Evolutionary conservation across 345 rosid species (phyloP).

Genomic region (Brassica carinata): DNA sequence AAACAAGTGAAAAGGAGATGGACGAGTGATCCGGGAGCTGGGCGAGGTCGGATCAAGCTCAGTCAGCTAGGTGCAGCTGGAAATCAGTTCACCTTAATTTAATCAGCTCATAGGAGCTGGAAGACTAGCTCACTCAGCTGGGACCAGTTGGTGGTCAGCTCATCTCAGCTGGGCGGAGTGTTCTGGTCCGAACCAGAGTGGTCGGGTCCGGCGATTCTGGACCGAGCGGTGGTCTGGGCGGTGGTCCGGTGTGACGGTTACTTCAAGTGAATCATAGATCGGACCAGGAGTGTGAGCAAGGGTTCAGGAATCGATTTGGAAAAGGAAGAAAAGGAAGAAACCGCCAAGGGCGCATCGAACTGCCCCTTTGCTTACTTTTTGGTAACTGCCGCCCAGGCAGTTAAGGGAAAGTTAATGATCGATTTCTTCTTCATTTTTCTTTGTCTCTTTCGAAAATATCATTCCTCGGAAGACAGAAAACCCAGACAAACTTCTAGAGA

Average conservation of each 20-base stretch:
- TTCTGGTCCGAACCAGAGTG: background rate
- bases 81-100: background rate
- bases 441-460: background rate
- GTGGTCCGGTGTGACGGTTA: no score
- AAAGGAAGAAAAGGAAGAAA: no score
- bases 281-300: background rate
- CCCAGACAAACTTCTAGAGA: background rate
- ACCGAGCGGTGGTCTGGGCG: background rate
- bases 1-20: no score
- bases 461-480: no score
- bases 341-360: no score
- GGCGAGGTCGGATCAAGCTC: background rate
- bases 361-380: no score
- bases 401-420: background rate
- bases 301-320: background rate
- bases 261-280: background rate
- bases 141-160: background rate
- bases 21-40: background rate
- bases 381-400: no score
- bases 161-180: background rate
- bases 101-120: background rate
- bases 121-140: background rate
- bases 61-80: background rate
- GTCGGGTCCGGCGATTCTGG: background rate
- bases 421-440: background rate